These are phyloP conservation scores for Zygotorulaspora danielsina DNA, from an alignment of 805 yeast species.

Conservation along the genomic window DNA sequence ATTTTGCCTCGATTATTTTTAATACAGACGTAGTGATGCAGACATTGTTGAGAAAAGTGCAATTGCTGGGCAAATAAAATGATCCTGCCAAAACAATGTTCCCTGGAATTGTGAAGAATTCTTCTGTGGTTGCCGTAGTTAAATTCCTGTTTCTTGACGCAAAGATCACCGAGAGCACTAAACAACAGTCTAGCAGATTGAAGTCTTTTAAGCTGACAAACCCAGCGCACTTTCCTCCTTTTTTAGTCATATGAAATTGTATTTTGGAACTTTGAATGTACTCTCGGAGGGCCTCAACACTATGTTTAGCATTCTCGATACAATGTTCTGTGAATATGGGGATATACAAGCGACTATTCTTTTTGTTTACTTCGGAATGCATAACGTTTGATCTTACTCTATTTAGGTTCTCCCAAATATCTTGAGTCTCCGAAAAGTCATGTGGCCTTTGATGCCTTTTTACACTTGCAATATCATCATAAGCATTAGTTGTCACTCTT, in stretches of 20 bases:
- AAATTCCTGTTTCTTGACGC: constrained; percentile 17
- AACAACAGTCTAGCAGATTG: constrained; percentile 23
- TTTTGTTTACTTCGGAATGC: constrained; percentile 11
- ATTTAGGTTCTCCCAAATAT: constrained; percentile 27
- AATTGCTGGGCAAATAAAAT: constrained; percentile 18
- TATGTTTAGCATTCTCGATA: constrained; percentile 5
- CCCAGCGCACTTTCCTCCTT: constrained; percentile 2
- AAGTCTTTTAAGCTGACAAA: constrained; percentile 17
- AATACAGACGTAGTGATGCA: background rate
- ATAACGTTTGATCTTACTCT: constrained; percentile 15
- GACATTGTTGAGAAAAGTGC: constrained; percentile 4
- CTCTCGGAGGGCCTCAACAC: constrained; percentile 18
- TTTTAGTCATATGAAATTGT: constrained; percentile 7
- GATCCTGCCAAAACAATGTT: constrained; percentile 16
- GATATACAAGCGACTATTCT: constrained; percentile 21
- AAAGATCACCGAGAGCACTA: constrained; percentile 19
- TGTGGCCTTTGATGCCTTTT: constrained; percentile 7
- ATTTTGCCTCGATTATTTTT: constrained; percentile 8
- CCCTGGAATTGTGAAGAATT: constrained; percentile 16
- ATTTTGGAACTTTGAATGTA: constrained; percentile 18
- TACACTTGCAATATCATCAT: constrained; percentile 5
- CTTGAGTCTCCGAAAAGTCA: constrained; percentile 19
- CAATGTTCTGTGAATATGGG: constrained; percentile 4
- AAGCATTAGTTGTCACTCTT: constrained; percentile 10
- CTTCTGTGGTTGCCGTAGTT: constrained; percentile 9